Evolutionary conservation across 495 filamentous ascomycete species (phyloP).

Genomic region (Podospora fimiseda): DNA sequence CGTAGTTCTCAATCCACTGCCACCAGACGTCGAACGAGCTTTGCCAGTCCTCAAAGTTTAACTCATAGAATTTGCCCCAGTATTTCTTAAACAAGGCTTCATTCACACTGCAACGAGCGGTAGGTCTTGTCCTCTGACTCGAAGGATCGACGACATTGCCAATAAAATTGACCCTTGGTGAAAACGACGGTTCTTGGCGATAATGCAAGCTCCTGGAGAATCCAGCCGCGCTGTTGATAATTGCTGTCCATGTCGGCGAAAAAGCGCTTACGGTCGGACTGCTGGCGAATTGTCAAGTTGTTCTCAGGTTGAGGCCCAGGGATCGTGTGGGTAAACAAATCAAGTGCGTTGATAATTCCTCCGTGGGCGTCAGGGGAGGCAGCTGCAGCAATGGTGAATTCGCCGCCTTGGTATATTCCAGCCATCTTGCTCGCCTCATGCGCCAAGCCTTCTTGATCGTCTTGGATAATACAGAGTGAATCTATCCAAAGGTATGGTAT

Average conservation of each 20-base stretch:
- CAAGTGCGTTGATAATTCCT: not conserved
- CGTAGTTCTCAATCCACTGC: not conserved
- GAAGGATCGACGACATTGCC: not conserved
- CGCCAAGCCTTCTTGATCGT: slow-evolving; percentile 1
- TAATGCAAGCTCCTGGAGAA: not conserved
- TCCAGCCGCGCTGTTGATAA: not conserved
- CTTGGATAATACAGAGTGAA: slow-evolving; percentile 4
- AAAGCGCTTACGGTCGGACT: not conserved
- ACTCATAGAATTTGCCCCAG: not conserved
- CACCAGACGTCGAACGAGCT: not conserved
- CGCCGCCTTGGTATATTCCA: not conserved
- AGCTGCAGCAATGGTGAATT: not conserved
- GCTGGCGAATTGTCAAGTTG: not conserved
- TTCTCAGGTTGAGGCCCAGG: not conserved
- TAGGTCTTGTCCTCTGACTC: not conserved
- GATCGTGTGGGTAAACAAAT: not conserved
- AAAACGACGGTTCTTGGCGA: not conserved
- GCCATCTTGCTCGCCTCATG: not conserved
- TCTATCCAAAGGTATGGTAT: slow-evolving; percentile 7
- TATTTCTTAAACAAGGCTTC: not conserved
- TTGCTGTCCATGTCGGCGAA: not conserved
- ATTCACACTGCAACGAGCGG: not conserved
- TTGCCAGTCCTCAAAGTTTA: not conserved
- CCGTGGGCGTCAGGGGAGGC: not conserved
- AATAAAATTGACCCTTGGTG: not conserved